Evolutionary conservation across 2,329 filamentous ascomycete species (phyloP).

Genomic region (Exophiala phaeomuriformis): DNA sequence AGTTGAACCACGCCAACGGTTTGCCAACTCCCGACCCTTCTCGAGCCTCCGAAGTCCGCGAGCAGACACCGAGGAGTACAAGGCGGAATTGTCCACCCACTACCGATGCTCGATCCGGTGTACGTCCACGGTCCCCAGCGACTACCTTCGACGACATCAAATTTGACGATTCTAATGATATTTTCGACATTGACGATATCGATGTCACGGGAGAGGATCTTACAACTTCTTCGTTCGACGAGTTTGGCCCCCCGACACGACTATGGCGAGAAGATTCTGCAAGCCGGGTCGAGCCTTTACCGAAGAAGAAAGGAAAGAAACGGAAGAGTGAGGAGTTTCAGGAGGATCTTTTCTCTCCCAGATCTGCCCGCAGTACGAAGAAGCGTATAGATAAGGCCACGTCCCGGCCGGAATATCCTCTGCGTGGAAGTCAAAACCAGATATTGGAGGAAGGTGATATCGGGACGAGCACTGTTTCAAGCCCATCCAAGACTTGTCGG

Average conservation of each 20-base stretch:
- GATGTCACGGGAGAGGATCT: constrained; percentile 32
- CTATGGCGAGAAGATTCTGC: constrained; percentile 42
- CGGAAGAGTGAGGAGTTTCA: constrained; percentile 44
- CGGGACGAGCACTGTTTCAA: background rate
- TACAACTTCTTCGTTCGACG: constrained; percentile 36
- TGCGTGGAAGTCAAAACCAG: constrained; percentile 4
- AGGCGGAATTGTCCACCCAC: constrained; percentile 15
- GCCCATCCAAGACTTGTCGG: background rate
- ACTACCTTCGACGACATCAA: constrained; percentile 12
- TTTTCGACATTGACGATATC: constrained; percentile 39
- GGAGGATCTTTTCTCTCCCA: constrained; percentile 14
- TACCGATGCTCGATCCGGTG: constrained; percentile 19
- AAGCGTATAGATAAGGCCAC: constrained; percentile 5
- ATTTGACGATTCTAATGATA: constrained; percentile 21
- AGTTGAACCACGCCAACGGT: constrained; percentile 6
- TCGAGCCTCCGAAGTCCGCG: constrained; percentile 10
- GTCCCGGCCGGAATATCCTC: background rate
- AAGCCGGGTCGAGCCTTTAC: constrained; percentile 31
- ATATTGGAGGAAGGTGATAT: background rate
- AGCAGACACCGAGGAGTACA: constrained; percentile 2
- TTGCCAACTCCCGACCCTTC: constrained; percentile 24
- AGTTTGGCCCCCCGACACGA: constrained; percentile 36
- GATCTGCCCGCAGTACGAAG: constrained; percentile 5
- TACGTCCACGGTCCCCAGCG: constrained; percentile 10
- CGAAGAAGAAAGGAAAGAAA: constrained; percentile 39